Evolutionary conservation across 352 stramenopile genomes (phyloP), one percentile per base, ranked within the genome.

Genomic region (Pythium scleroteichum): DNA sequence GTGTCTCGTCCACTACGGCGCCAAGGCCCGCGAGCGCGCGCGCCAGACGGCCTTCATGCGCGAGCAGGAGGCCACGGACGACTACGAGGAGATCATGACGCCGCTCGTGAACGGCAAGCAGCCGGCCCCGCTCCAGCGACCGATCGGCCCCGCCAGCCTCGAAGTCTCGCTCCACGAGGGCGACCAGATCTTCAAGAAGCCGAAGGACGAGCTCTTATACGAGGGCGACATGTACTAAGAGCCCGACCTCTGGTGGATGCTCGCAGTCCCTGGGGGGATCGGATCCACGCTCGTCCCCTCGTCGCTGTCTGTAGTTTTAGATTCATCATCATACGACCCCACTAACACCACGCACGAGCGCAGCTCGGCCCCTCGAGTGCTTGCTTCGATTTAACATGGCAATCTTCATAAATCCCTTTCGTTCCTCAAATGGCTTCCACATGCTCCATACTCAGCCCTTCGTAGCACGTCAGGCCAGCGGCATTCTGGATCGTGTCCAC

Each of bases 381-480:
- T 13, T 51, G 24, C 22, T 40, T 62, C 54, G 41, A 53, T 62
- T 53, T 42, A 55, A 49, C 35, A 39, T 35, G 29, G 29, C 29
- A 35, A 35, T 10, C 29, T 35, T 7, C 44, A 33, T 35, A 16
- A 51, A 19, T 8, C 1, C 23, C 7, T 19, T 38, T 38, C 3
- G 35, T 17, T 17, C 9, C 1, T 72, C 74, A 87, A 3, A 88
- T 57, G 13, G 53, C 57, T 20, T 76, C 73, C 16, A 83, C 69
- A 29, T 88, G 66, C 33, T 82, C 72, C 24, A 68, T 58, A 29
- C 73, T 88, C 14, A 94, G 73, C 3, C 94, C 96, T 85, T 99
- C 96, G 78, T 98, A 99, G 70, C 90, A 97, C 12, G 94, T 98
- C 47, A 97, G 76, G 0, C 92, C 93, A 0, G 95, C 76, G 14